phyloP scores from a whole-genome alignment of 306 rosid species.

The Cercis canadensis region DNA sequence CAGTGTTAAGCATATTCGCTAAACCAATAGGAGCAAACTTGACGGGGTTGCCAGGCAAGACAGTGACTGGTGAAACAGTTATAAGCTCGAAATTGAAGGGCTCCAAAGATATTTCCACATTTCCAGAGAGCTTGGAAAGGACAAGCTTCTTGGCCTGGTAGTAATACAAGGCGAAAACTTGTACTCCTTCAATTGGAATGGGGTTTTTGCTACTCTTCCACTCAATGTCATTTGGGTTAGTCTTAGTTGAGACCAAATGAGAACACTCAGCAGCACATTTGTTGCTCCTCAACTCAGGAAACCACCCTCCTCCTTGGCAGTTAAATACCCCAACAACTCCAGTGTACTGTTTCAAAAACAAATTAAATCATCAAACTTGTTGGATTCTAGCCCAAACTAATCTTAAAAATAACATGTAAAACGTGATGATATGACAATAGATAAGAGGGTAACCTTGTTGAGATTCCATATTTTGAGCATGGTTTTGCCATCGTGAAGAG shows the following conservation, averaged over 20 bases:
- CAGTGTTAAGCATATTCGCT: conserved; percentile 85
- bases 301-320: conserved; percentile 99
- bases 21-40: conserved; percentile 85
- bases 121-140: conserved; percentile 57
- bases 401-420: too few species aligned
- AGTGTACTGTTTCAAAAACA: conserved; percentile 49
- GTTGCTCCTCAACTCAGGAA: conserved; percentile 69
- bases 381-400: background rate
- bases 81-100: conserved; percentile 93
- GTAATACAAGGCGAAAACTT: conserved; percentile 67
- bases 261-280: conserved; percentile 70
- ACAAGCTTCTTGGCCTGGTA: conserved; percentile 65
- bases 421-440: background rate
- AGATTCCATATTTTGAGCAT: conserved; percentile 97
- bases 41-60: conserved; percentile 44
- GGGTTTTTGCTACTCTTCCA: conserved; percentile 76
- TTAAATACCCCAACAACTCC: conserved; percentile 95
- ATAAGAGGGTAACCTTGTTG: conserved; percentile 61
- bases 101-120: conserved; percentile 66
- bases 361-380: background rate
- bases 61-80: conserved; percentile 66
- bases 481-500: conserved; percentile 89
- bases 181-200: conserved; percentile 57
- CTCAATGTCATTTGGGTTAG: conserved; percentile 69
- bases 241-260: conserved; percentile 60